Base-by-base conservation (phyloP, 2,329 filamentous ascomycete species). In the Phoma sp. region DNA sequence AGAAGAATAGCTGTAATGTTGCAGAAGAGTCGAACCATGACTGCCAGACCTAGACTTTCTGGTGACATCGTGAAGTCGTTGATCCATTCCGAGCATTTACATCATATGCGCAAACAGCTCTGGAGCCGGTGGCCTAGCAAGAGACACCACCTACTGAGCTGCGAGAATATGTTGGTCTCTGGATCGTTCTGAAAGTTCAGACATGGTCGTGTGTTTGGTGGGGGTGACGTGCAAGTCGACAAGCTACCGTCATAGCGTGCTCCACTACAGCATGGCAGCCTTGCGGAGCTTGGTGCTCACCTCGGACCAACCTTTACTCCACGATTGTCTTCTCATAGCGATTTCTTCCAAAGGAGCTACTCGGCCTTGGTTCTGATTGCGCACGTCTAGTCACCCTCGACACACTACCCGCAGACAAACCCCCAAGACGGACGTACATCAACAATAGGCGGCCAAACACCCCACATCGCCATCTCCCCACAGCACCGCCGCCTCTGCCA, bases 221-320 rank as follows among this genome's bases (percentile, higher is more conserved):
- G 25, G 39, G 40, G 17, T 37, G 24, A 25, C 33, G 43, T 39
- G 27, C 27, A 43, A 25, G 33, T 19, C 25, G 45, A 49, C 39
- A 55, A 41, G 46, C 37, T 52, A 52, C 57, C 55, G 59, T 60
- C 58, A 49, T 50, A 55, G 60, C 46, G 55, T 43, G 48, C 60
- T 57, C 55, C 48, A 60, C 50, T 17, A 17, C 17, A 43, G 64
- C 41, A 60, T 51, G 47, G 65, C 41, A 62, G 67, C 68, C 68
- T 64, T 57, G 63, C 53, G 54, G 54, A 68, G 65, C 63, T 66
- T 49, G 35, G 47, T 25, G 35, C 39, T 59, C 43, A 61, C 57
- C 55, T 58, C 50, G 44, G 58, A 22, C 51, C 49, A 38, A 32
- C 33, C 50, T 19, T 17, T 38, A 47, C 51, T 49, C 52, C 47